Evolutionary conservation across 768 basidiomycete genomes (phyloP), one percentile per base, ranked within the genome.

Genomic region (Auricularia heimuer): DNA sequence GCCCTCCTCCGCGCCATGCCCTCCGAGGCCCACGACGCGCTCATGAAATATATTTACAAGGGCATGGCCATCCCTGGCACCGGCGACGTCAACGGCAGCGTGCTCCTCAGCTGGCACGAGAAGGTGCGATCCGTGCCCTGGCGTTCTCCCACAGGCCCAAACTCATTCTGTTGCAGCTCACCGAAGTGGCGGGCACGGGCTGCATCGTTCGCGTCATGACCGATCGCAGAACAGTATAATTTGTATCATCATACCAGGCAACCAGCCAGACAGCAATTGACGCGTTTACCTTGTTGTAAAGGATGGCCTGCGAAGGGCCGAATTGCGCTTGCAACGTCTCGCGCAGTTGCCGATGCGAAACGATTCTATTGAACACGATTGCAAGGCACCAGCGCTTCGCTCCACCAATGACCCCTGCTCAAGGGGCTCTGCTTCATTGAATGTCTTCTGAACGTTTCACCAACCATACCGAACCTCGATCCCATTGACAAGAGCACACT

Each of bases 1-100:
- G 77, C 77, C 33, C 85, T 90, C 62, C 81, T 97, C 73, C 89
- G 87, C 71, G 74, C 81, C 0, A 81, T 98, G 36, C 82, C 87
- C 2, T 82, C 82, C 69, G 88, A 91, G 62, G 77, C 82, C 54
- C 92, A 94, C 71, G 96, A 97, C 72, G 90, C 88, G 37, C 81
- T 98, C 63, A 98, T 97, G 96, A 96, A 95, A 74, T 98, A 96
- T 72, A 79, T 98, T 16, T 98, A 98, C 84, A 98, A 98, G 78
- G 95, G 92, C 16, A 98, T 97, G 95, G 84, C 80, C 18, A 75
- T 81, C 70, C 78, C 81, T 2, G 85, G 80, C 16, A 80, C 82
- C 74, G 81, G 83, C 36, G 86, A 87, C 67, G 79, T 86, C 65
- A 84, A 80, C 69, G 85, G 85, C 54, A 86, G 84, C 67, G 85